Conservation (phyloP, 176 grass and related monocot genomes). For the Poa annua region DNA sequence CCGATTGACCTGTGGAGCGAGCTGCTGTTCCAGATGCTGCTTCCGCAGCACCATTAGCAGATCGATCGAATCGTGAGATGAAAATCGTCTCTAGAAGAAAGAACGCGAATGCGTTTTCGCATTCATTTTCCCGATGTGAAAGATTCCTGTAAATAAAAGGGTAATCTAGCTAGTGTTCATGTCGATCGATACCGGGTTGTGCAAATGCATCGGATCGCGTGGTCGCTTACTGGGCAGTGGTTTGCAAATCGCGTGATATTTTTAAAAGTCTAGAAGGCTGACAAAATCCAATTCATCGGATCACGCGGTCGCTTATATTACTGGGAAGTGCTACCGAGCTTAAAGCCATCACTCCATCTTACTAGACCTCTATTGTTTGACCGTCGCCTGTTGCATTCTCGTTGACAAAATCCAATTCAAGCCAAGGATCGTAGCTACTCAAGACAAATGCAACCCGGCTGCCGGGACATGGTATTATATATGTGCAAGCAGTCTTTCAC, state of each 20-base stretch:
- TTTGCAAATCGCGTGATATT: conserved; percentile 8
- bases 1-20: conserved; percentile 71
- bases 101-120: background rate
- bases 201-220: background rate
- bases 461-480: background rate
- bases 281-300: background rate
- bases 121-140: background rate
- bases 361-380: background rate
- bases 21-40: conserved; percentile 47
- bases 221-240: background rate
- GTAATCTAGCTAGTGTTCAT: background rate
- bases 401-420: too few relatives aligned
- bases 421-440: background rate
- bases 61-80: background rate
- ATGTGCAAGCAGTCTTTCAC: background rate
- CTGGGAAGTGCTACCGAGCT: background rate
- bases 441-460: background rate
- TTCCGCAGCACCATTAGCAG: conserved; percentile 9
- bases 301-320: background rate
- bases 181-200: background rate
- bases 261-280: background rate
- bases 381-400: background rate
- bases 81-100: background rate
- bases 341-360: background rate
- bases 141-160: background rate